Base-by-base conservation (phyloP, 768 basidiomycete genomes). In the Hydnomerulius pinastri region DNA sequence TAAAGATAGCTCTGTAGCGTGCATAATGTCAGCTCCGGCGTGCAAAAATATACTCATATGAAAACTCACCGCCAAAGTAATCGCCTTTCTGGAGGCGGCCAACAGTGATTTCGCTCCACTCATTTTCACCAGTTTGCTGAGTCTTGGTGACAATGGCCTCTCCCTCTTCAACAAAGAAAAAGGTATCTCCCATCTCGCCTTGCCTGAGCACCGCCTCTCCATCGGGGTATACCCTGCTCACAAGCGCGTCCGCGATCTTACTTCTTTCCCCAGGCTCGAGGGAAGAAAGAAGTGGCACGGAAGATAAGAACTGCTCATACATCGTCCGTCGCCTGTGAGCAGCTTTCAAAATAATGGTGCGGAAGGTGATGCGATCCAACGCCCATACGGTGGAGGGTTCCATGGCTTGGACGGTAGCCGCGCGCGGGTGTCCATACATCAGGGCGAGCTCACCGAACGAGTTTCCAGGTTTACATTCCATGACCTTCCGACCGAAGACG, bases 361-460 rank as follows among this genome's bases (percentile, higher is more conserved):
- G 85, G 86, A 98, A 99, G 4, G 95, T 98, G 60, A 95, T 93
- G 49, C 97, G 88, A 73, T 99, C 97, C 57, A 99, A 78, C 9
- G 90, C 87, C 97, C 97, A 99, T 23, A 98, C 77, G 8, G 87
- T 92, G 21, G 85, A 90, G 1, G 82, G 74, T 49, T 90, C 85
- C 38, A 88, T 82, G 9, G 96, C 85, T 30, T 97, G 73, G 37
- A 98, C 95, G 7, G 92, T 94, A 13, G 97, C 97, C 17, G 93
- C 92, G 27, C 97, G 90, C 33, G 92, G 91, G 58, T 96, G 94
- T 28, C 92, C 93, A 72, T 99, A 96, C 96, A 99, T 98, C 58
- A 99, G 74, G 25, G 97, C 97, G 48, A 99, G 78, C 71, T 99
- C 96, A 37, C 97, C 97, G 53, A 98, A 98, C 37, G 88, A 93